A percentile compares a stretch with the other conserved stretches of the same genome.
These are phyloP conservation scores for Pythium biforme DNA, from an alignment of 352 stramenopile species.

Conservation along the genomic window DNA sequence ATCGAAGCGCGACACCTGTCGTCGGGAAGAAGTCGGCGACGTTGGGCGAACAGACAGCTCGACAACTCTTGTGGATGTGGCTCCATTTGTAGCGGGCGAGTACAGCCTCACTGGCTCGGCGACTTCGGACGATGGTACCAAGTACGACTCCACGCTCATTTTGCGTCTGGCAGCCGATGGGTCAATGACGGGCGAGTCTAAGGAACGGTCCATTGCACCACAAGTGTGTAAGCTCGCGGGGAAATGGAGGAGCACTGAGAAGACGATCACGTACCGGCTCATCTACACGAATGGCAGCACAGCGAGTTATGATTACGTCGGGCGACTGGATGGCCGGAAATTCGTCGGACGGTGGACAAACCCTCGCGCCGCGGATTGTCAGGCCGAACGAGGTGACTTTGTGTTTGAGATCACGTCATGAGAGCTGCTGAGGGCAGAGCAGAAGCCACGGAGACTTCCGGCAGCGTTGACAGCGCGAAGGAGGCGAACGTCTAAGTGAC, in stretches of 20 bases:
- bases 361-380: background rate
- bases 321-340: background rate
- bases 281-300: constrained; percentile 7
- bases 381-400: constrained; percentile 7
- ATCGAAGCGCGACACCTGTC: background rate
- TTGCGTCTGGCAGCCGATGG: background rate
- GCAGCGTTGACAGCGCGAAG: background rate
- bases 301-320: constrained; percentile 10
- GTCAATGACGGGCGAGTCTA: background rate
- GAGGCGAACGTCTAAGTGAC: too few species aligned
- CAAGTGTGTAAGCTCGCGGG: constrained; percentile 15
- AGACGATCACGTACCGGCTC: constrained; percentile 2
- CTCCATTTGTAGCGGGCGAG: background rate
- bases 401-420: background rate
- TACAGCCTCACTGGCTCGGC: constrained; percentile 10
- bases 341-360: constrained; percentile 12
- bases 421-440: background rate
- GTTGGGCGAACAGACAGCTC: background rate
- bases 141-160: constrained; percentile 10
- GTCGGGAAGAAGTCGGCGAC: background rate
- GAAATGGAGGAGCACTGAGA: background rate
- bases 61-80: background rate
- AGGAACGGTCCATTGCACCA: constrained; percentile 16
- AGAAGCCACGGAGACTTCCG: background rate
- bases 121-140: constrained; percentile 1